Conservation (phyloP, 352 stramenopile genomes). For the Peronospora farinosa region DNA sequence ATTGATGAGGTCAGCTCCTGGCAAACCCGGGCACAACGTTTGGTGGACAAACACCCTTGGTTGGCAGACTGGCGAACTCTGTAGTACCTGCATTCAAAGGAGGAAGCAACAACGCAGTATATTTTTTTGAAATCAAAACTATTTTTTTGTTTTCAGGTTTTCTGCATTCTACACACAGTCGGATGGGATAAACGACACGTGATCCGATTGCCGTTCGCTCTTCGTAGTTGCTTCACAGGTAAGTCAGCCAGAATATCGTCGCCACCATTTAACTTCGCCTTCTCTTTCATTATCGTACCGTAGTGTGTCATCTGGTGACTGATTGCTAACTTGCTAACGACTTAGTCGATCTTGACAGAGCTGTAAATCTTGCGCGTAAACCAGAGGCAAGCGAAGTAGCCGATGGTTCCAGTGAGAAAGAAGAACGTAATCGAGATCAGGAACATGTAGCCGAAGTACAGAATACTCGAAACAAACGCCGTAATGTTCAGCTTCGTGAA, state of each 20-base stretch:
- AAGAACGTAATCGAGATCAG: constrained; percentile 96
- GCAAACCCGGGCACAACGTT: constrained; percentile 37
- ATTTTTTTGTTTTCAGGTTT: constrained; percentile 25
- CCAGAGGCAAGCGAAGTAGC: constrained; percentile 97
- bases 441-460: constrained; percentile 99
- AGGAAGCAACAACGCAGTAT: not conserved
- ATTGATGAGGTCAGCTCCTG: constrained; percentile 40
- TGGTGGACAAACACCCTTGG: constrained; percentile 47
- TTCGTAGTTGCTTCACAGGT: constrained; percentile 1
- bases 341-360: constrained; percentile 91
- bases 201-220: constrained; percentile 12
- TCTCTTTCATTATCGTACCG: constrained; percentile 7
- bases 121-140: constrained; percentile 21
- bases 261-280: constrained; percentile 8
- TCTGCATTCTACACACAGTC: constrained; percentile 25
- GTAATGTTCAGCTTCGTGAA: constrained; percentile 97
- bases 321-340: constrained; percentile 19
- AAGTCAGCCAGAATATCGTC: constrained; percentile 1
- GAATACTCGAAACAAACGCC: constrained; percentile 85
- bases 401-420: constrained; percentile 94
- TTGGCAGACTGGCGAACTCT: constrained; percentile 77
- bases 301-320: constrained; percentile 9
- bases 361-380: constrained; percentile 99
- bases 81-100: constrained; percentile 14
- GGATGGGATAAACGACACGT: constrained; percentile 10